Evolutionary conservation across 1,284 basidiomycete species (phyloP).

Genomic region (Ceratobasidium sp.): DNA sequence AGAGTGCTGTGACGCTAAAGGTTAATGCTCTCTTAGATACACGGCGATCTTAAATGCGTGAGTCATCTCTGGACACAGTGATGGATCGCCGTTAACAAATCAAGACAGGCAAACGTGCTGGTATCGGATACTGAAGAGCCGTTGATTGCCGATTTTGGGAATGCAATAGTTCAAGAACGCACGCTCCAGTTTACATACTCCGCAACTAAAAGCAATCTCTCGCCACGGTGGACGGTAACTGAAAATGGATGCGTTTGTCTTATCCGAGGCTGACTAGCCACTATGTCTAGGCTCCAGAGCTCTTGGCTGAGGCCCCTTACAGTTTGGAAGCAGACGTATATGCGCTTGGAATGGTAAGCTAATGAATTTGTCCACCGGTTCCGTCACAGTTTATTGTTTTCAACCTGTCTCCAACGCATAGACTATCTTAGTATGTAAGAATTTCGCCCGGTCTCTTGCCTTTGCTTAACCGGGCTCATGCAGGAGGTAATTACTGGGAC

Average conservation of each 20-base stretch:
- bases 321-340: conserved; percentile 15
- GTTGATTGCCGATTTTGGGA: conserved; percentile 13
- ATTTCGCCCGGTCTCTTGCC: background rate
- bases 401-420: background rate
- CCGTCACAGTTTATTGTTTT: no score
- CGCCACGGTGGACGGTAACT: conserved; percentile 20
- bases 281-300: conserved; percentile 4
- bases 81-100: background rate
- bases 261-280: background rate
- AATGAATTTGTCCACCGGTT: background rate
- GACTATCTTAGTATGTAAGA: conserved; percentile 12
- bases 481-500: conserved; percentile 15
- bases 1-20: background rate
- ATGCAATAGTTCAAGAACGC: conserved; percentile 2
- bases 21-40: background rate
- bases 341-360: conserved; percentile 17
- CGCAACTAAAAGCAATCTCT: background rate
- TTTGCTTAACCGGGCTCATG: background rate
- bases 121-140: conserved; percentile 4
- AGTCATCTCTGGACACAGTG: background rate
- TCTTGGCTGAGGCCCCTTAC: background rate
- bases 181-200: conserved; percentile 4
- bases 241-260: no score
- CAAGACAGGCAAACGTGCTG: background rate
- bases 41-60: conserved; percentile 30